Percentiles rank a stretch among this genome's conserved stretches.
These are phyloP conservation scores for Trametes coccinea DNA, from an alignment of 768 basidiomycete genomes.

Conservation along the genomic window DNA sequence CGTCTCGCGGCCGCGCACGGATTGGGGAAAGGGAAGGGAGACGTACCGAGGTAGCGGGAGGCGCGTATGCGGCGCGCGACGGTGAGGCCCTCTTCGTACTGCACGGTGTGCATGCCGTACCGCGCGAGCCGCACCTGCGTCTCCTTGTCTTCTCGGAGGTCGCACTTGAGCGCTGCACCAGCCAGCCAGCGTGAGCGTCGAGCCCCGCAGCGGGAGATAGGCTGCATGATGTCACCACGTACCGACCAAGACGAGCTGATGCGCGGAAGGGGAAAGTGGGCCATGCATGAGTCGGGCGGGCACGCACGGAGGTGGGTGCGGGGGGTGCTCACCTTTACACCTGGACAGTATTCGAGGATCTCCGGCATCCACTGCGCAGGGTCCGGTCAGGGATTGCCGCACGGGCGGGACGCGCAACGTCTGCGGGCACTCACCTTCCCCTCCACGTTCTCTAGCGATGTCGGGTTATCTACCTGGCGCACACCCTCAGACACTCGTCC, in stretches of 20 bases:
- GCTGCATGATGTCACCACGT: constrained; percentile 35
- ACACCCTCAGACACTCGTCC: too few relatives aligned
- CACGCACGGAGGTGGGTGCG: not conserved
- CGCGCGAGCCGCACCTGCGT: constrained; percentile 73
- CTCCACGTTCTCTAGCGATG: constrained; percentile 96
- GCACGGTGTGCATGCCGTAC: constrained; percentile 69
- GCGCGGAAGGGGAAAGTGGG: constrained; percentile 9
- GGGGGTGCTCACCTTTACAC: constrained; percentile 75
- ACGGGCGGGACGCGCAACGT: not conserved
- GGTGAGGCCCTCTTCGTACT: constrained; percentile 91
- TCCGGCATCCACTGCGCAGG: constrained; percentile 86
- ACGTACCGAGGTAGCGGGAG: constrained; percentile 85
- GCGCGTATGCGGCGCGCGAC: constrained; percentile 90
- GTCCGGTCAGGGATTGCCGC: not conserved
- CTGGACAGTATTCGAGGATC: constrained; percentile 89
- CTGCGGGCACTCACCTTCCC: constrained; percentile 57
- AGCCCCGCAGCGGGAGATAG: not conserved
- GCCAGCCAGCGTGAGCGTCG: not conserved
- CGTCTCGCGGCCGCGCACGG: too few relatives aligned
- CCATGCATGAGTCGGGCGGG: too few relatives aligned
- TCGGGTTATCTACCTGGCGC: constrained; percentile 83
- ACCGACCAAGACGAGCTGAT: constrained; percentile 87
- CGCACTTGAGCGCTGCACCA: constrained; percentile 84
- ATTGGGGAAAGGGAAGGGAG: too few relatives aligned
- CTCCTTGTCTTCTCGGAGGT: constrained; percentile 81